These are phyloP conservation scores for Stipa capillata DNA, from an alignment of 176 grass and related monocot species.

Conservation along the genomic window DNA sequence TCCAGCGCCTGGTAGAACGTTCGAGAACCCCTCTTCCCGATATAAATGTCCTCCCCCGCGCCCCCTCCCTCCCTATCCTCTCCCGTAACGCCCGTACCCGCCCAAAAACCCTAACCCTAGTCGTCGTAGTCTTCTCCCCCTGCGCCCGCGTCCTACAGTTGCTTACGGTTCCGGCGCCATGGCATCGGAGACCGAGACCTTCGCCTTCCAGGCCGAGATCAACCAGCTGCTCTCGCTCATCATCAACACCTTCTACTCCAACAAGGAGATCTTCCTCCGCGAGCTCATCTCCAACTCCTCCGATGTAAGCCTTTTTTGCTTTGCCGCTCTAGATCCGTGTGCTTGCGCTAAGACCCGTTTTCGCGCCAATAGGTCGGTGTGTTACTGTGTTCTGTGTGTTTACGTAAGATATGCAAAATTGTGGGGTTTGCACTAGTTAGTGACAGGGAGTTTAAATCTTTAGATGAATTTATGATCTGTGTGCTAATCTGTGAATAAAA, in stretches of 20 bases:
- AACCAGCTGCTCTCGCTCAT: slow-evolving; percentile 90
- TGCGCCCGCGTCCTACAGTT: neutral
- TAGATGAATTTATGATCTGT: neutral
- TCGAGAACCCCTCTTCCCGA: slow-evolving; percentile 38
- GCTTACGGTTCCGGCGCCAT: slow-evolving; percentile 8
- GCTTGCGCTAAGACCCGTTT: too few species aligned
- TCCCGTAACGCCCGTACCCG: neutral
- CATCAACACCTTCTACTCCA: slow-evolving; percentile 99
- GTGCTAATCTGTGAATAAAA: neutral
- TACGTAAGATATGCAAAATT: neutral
- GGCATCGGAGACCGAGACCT: slow-evolving; percentile 86
- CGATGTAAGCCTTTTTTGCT: slow-evolving; percentile 41
- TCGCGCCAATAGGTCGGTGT: neutral
- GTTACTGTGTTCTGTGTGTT: neutral
- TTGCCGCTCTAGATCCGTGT: neutral
- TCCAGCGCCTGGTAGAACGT: slow-evolving; percentile 44
- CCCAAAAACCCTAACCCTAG: slow-evolving; percentile 24
- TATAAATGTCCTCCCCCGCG: slow-evolving; percentile 10
- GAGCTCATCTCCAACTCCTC: slow-evolving; percentile 91
- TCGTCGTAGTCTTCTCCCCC: neutral
- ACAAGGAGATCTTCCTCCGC: slow-evolving; percentile 98
- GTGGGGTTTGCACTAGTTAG: neutral
- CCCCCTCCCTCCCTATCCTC: neutral
- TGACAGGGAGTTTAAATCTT: neutral
- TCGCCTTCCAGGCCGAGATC: slow-evolving; percentile 98